Evolutionary conservation across 2,329 filamentous ascomycete genomes (phyloP).

Genomic region (Fusarium burgessii): DNA sequence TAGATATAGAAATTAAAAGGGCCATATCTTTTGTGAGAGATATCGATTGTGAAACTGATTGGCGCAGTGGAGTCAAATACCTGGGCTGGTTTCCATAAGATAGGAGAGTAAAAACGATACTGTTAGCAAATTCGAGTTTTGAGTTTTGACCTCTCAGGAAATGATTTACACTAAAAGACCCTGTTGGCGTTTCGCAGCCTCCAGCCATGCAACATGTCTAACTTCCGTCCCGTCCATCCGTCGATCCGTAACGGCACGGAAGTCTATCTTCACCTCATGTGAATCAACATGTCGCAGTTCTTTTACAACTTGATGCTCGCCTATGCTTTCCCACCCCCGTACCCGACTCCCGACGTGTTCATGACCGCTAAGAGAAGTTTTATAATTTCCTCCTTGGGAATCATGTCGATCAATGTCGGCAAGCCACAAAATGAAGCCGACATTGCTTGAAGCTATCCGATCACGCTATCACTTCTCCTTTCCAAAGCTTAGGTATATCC

Average conservation of each 20-base stretch:
- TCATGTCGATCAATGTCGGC: background rate
- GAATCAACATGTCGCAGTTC: background rate
- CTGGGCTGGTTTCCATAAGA: background rate
- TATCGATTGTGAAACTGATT: background rate
- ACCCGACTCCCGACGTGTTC: background rate
- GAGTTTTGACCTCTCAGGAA: background rate
- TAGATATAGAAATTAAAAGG: too few relatives aligned
- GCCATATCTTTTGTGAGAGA: background rate
- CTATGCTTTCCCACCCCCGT: background rate
- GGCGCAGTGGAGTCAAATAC: background rate
- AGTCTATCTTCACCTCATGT: background rate
- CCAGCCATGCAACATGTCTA: background rate
- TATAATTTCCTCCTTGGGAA: background rate
- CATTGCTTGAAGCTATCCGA: background rate
- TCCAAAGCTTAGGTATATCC: background rate
- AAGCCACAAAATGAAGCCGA: background rate
- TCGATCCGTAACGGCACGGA: background rate
- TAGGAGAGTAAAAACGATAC: background rate
- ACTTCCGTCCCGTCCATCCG: constrained; percentile 3
- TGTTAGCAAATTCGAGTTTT: background rate
- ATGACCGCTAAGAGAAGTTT: background rate
- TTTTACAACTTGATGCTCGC: background rate
- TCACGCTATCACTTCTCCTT: accelerated
- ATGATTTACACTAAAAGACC: background rate
- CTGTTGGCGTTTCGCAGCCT: background rate